Evolutionary conservation across 306 rosid genomes (phyloP).

Genomic region (Prosopis cineraria): DNA sequence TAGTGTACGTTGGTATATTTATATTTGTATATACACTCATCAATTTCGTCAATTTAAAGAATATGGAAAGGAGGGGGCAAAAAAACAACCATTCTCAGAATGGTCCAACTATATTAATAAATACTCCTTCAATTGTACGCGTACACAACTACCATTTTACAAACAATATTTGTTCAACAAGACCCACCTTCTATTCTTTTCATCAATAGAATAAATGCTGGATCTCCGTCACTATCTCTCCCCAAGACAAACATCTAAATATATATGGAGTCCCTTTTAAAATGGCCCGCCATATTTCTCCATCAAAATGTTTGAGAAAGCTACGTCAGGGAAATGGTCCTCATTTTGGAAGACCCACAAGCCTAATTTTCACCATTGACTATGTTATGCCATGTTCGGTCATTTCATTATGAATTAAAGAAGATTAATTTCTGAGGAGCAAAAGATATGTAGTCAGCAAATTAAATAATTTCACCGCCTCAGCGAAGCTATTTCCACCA

Average conservation of each 20-base stretch:
- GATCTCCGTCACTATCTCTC: background rate
- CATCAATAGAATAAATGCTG: background rate
- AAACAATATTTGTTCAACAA: background rate
- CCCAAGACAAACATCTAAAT: background rate
- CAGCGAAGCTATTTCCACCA: too few relatives aligned
- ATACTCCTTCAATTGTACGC: background rate
- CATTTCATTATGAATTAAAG: background rate
- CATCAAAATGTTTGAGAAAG: background rate
- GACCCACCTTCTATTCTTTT: background rate
- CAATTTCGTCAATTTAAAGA: background rate
- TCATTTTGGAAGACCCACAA: background rate
- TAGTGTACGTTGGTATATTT: background rate
- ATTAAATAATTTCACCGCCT: too few relatives aligned
- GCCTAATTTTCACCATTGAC: background rate
- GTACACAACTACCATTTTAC: background rate
- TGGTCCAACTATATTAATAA: background rate
- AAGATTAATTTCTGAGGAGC: background rate
- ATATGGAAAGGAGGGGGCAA: background rate
- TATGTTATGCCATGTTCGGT: background rate
- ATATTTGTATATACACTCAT: background rate
- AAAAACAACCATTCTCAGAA: background rate
- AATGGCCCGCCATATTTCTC: background rate
- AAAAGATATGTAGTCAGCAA: too few relatives aligned
- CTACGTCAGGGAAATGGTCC: background rate
- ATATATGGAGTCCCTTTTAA: background rate